Evolutionary conservation across 495 filamentous ascomycete genomes (phyloP), one percentile per base, ranked within the genome.

Genomic region (Xylaria intraflava): DNA sequence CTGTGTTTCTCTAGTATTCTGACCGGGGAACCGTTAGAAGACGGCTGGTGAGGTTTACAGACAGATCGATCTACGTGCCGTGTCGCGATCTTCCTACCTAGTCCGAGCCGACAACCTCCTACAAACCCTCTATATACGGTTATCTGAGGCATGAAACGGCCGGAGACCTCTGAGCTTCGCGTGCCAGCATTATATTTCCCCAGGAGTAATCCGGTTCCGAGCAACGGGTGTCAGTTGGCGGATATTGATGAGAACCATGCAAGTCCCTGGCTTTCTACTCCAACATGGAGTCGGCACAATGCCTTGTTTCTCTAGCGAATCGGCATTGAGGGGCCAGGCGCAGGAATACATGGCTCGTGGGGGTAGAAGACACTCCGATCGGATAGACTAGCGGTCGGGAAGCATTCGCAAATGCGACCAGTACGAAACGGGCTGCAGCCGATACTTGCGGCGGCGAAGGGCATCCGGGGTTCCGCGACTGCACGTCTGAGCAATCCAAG

Each of bases 231-330:
- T 39, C 11, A 23, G 38, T 27, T 49, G 31, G 24, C 38, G 45
- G 43, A 35, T 48, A 20, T 48, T 49, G 51, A 41, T 43, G 3
- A 43, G 45, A 36, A 31, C 52, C 23, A 42, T 23, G 31, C 23
- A 24, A 36, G 26, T 42, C 52, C 27, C 44, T 17, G 52, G 44
- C 27, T 14, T 24, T 48, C 27, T 43, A 43, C 52, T 49, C 44
- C 52, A 48, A 45, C 47, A 43, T 43, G 38, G 43, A 51, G 49
- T 51, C 39, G 27, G n/a, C n/a, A 43, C 49, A 20, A 39, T 14
- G n/a, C 29, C 22, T 19, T 26, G 38, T 42, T 12, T 31, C 43
- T 43, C 16, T 38, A 36, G 45, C 45, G 38, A 55, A 55, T 55
- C 36, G 30, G 36, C 19, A 31, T 35, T 8, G 45, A 55, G 52